Conservation (phyloP, 2,329 filamentous ascomycete genomes). For the Chrysosporium queenslandicum region DNA sequence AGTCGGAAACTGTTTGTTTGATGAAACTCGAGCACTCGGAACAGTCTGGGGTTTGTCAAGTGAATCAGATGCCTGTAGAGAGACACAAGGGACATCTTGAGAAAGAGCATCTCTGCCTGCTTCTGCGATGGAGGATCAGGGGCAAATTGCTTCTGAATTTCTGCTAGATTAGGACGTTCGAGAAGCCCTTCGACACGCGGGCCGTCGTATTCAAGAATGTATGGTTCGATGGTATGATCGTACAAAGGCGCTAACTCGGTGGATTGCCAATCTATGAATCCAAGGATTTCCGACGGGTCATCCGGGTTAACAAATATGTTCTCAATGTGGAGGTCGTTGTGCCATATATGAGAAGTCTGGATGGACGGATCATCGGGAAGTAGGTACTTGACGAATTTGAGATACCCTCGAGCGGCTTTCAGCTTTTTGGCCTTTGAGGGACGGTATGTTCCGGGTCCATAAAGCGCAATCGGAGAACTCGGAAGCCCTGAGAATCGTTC, state of each 20-base stretch:
- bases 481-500: conserved; percentile 18
- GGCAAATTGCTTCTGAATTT: conserved; percentile 15
- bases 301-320: conserved; percentile 32
- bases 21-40: conserved; percentile 26
- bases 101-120: conserved; percentile 22
- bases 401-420: neutral
- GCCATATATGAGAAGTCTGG: conserved; percentile 28
- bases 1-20: conserved; percentile 23
- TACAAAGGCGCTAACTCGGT: conserved; percentile 18
- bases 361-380: conserved; percentile 16
- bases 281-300: conserved; percentile 13
- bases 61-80: conserved; percentile 21
- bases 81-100: conserved; percentile 24
- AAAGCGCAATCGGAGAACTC: conserved; percentile 25
- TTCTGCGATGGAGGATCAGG: conserved; percentile 30
- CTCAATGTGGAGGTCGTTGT: conserved; percentile 31
- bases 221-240: conserved; percentile 17
- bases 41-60: conserved; percentile 21
- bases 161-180: no score
- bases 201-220: conserved; percentile 21
- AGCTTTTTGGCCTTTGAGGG: conserved; percentile 18
- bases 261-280: conserved; percentile 24
- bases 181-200: conserved; percentile 3
- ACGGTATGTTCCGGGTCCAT: conserved; percentile 31
- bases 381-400: neutral